Evolutionary conservation across 495 filamentous ascomycete genomes (phyloP).

Genomic region (Daldinia grandis): DNA sequence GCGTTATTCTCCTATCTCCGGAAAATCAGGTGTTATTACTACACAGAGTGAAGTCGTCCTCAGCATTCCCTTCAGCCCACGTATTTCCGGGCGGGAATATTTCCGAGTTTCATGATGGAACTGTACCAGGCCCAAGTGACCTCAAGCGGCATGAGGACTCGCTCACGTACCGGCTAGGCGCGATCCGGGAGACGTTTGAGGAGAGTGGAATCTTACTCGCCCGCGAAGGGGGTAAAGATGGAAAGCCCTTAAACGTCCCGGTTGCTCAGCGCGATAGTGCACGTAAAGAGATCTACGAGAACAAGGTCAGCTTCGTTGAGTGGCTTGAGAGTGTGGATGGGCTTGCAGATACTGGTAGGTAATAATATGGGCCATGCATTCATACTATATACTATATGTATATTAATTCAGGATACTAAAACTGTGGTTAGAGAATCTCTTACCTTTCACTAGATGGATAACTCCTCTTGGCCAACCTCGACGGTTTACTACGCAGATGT

Average conservation of each 20-base stretch:
- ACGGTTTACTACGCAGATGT: slow-evolving; percentile 94
- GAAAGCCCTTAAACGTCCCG: slow-evolving; percentile 61
- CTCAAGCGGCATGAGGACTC: slow-evolving; percentile 70
- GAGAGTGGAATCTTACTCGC: slow-evolving; percentile 91
- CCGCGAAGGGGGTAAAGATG: slow-evolving; percentile 52
- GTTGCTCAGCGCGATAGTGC: slow-evolving; percentile 69
- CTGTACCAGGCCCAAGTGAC: slow-evolving; percentile 57
- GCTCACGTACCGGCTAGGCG: slow-evolving; percentile 74
- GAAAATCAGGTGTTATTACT: slow-evolving; percentile 87
- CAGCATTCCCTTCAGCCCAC: slow-evolving; percentile 88
- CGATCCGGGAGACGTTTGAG: slow-evolving; percentile 92
- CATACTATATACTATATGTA: too few species aligned
- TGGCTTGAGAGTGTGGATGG: slow-evolving; percentile 73
- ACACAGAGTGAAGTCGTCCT: slow-evolving; percentile 81
- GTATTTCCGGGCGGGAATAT: slow-evolving; percentile 97
- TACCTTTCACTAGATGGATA: slow-evolving; percentile 92
- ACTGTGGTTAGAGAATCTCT: slow-evolving; percentile 61
- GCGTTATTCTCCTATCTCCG: slow-evolving; percentile 85
- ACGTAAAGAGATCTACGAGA: slow-evolving; percentile 70
- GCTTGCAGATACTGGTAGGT: slow-evolving; percentile 75
- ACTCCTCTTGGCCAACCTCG: slow-evolving; percentile 76
- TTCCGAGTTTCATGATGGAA: slow-evolving; percentile 73
- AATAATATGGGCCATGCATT: slow-evolving; percentile 16
- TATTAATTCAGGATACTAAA: slow-evolving; percentile 1
- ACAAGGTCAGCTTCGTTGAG: slow-evolving; percentile 65